Evolutionary conservation across 495 filamentous ascomycete genomes (phyloP).

Genomic region (Mytilinidion resinicola): DNA sequence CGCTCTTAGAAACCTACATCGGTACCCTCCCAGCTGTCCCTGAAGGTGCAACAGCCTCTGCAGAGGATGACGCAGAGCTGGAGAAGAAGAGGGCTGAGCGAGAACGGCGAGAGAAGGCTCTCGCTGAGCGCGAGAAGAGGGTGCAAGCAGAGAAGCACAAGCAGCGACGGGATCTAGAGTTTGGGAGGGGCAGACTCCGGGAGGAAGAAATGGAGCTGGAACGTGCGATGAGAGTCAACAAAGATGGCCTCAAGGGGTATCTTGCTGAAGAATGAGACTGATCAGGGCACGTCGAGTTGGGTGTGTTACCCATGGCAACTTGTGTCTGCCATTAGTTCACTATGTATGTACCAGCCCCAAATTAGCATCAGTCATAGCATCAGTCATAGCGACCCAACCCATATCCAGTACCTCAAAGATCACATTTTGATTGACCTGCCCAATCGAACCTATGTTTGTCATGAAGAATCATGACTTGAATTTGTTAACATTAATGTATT

Average conservation of each 20-base stretch:
- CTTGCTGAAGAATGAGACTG: not conserved
- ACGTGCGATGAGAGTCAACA: slow-evolving; percentile 68
- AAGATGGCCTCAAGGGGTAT: slow-evolving; percentile 47
- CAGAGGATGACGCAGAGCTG: slow-evolving; percentile 53
- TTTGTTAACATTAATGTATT: too few species aligned
- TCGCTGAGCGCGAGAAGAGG: slow-evolving; percentile 64
- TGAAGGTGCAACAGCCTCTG: slow-evolving; percentile 41
- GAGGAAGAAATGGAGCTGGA: slow-evolving; percentile 77
- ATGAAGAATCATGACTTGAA: too few species aligned
- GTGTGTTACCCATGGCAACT: too few species aligned
- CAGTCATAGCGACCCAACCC: too few species aligned
- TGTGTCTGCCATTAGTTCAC: too few species aligned
- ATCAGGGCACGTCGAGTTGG: too few species aligned
- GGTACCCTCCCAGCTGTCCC: slow-evolving; percentile 64
- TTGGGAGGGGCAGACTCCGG: slow-evolving; percentile 58
- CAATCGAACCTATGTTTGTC: too few species aligned
- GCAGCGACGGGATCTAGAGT: slow-evolving; percentile 58
- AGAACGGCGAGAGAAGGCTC: slow-evolving; percentile 63
- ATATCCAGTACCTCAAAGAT: too few species aligned
- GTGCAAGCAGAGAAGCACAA: slow-evolving; percentile 70
- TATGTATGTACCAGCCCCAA: too few species aligned
- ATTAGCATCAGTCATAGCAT: too few species aligned
- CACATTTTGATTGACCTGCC: too few species aligned
- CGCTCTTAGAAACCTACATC: slow-evolving; percentile 70
- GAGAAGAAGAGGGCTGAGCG: slow-evolving; percentile 57